A percentile compares a stretch with the other conserved stretches of the same genome.
These are phyloP conservation scores for Nemania sp. DNA, from an alignment of 2,329 filamentous ascomycete genomes.

Conservation along the genomic window DNA sequence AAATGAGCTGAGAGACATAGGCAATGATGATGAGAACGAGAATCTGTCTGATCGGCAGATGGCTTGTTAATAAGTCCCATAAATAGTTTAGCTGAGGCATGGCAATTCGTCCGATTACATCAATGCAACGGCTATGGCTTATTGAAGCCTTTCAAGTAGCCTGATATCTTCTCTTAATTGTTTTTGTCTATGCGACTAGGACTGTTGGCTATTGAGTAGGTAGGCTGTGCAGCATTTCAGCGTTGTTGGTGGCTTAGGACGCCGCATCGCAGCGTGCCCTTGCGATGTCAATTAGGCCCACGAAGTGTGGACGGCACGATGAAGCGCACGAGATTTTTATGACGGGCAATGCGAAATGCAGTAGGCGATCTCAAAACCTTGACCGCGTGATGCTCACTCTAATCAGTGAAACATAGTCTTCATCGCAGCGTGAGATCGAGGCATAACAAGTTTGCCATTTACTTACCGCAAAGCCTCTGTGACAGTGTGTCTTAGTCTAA, in stretches of 20 bases:
- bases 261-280: not conserved
- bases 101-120: not conserved
- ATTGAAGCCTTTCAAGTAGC: not conserved
- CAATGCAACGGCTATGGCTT: not conserved
- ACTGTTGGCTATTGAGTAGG: not conserved
- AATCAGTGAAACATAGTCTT: no score
- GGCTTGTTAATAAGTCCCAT: conserved; percentile 1
- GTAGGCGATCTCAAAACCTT: not conserved
- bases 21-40: not conserved
- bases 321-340: not conserved
- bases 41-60: conserved; percentile 3
- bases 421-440: no score
- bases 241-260: not conserved
- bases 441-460: no score
- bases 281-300: not conserved
- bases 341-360: not conserved
- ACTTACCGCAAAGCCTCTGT: no score
- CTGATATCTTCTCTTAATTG: not conserved
- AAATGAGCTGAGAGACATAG: conserved; percentile 2
- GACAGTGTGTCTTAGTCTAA: no score
- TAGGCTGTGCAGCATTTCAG: not conserved
- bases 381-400: not conserved
- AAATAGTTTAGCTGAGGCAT: not conserved
- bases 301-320: not conserved
- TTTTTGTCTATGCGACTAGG: not conserved